A percentile compares a stretch with the other conserved stretches of the same genome.
phyloP scores from a whole-genome alignment of 306 rosid genomes.

The Ziziphus jujuba region DNA sequence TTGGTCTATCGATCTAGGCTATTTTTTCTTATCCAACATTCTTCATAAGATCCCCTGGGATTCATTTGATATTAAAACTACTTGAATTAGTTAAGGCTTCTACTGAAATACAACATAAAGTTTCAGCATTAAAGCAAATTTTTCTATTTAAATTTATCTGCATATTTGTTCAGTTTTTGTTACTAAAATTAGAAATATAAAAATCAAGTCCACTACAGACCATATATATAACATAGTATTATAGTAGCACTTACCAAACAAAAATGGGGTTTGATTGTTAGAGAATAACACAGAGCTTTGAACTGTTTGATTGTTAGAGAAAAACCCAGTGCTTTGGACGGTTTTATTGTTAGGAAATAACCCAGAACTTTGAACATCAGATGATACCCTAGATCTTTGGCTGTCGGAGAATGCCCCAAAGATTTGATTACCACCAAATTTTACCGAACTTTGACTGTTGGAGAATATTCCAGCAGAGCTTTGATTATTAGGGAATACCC shows the following conservation, averaged over 20 bases:
- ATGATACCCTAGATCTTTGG: conserved; percentile 16
- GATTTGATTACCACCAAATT: not conserved
- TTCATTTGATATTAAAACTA: conserved; percentile 3
- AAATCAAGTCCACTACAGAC: no score
- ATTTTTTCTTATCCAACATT: not conserved
- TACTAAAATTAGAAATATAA: no score
- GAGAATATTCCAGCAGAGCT: not conserved
- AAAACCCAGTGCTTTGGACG: conserved; percentile 11
- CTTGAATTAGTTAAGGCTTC: not conserved
- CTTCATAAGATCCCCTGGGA: not conserved
- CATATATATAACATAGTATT: no score
- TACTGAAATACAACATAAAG: not conserved
- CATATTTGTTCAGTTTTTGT: no score
- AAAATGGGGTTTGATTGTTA: conserved; percentile 29
- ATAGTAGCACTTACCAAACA: conserved; percentile 56
- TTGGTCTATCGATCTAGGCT: not conserved
- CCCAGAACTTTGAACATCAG: conserved; percentile 14
- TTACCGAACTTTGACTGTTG: conserved; percentile 5
- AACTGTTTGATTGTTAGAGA: conserved; percentile 1
- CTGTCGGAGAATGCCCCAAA: not conserved
- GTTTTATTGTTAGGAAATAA: conserved; percentile 5
- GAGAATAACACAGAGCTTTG: conserved; percentile 22
- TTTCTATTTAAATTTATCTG: no score
- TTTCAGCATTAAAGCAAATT: not conserved
- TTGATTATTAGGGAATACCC: conserved; percentile 12